Conservation (phyloP, 2,329 filamentous ascomycete species). For the Venturia aucupariae region DNA sequence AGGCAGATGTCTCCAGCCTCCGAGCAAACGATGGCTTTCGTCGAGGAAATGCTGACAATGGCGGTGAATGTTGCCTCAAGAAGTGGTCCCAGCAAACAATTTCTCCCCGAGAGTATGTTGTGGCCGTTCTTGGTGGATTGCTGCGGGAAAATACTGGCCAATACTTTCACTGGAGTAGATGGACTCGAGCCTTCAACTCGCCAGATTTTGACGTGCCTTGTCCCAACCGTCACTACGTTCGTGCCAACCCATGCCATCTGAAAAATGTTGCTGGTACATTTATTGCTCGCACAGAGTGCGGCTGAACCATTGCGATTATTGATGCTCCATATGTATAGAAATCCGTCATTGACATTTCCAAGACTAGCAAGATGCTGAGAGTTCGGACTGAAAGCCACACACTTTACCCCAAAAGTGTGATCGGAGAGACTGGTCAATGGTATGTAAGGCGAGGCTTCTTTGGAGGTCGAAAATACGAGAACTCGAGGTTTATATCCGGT, state of each 20-base stretch:
- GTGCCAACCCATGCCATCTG: constrained; percentile 87
- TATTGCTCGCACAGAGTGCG: constrained; percentile 75
- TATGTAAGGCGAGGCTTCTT: constrained; percentile 68
- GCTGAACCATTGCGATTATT: constrained; percentile 74
- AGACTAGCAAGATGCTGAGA: constrained; percentile 80
- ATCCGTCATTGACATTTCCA: constrained; percentile 84
- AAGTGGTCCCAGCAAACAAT: constrained; percentile 73
- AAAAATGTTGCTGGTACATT: constrained; percentile 79
- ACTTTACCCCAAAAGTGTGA: constrained; percentile 80
- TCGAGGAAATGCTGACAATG: constrained; percentile 60
- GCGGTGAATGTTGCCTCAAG: constrained; percentile 80
- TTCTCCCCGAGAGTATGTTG: constrained; percentile 73
- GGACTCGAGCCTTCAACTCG: constrained; percentile 57
- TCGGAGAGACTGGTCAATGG: constrained; percentile 81
- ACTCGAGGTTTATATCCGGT: constrained; percentile 90
- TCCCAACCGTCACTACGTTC: constrained; percentile 74
- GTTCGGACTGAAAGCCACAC: constrained; percentile 82
- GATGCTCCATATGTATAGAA: constrained; percentile 83
- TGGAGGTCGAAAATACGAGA: constrained; percentile 71
- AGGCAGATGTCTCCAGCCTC: constrained; percentile 86
- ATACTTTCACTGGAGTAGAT: constrained; percentile 38
- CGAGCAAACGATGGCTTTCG: constrained; percentile 72
- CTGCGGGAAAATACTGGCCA: constrained; percentile 31
- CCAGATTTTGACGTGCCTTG: constrained; percentile 92
- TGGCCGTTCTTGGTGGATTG: constrained; percentile 36